Evolutionary conservation across 352 stramenopile genomes (phyloP).

Genomic region (Thalassiosira mediterranea): DNA sequence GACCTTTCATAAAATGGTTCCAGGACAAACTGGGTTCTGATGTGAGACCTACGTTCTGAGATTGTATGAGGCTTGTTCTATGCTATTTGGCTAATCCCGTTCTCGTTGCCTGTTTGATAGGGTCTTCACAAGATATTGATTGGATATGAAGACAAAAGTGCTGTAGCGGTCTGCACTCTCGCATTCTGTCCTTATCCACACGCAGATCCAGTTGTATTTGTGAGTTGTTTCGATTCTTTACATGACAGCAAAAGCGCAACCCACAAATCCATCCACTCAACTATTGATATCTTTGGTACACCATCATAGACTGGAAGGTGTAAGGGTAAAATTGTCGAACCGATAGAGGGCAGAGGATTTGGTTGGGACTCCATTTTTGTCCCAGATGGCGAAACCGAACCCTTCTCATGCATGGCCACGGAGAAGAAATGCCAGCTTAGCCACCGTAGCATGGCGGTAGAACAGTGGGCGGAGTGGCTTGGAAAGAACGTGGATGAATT

Average conservation of each 20-base stretch:
- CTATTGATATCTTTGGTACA: no score
- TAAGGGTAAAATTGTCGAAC: conserved; percentile 91
- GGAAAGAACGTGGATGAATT: conserved; percentile 77
- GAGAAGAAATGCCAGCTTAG: conserved; percentile 78
- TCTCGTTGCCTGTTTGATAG: no score
- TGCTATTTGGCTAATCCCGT: no score
- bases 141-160: conserved; percentile 94
- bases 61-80: no score
- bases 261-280: no score
- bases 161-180: conserved; percentile 95
- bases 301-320: conserved; percentile 85
- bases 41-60: conserved; percentile 47
- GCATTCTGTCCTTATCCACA: conserved; percentile 88
- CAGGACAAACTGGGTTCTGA: conserved; percentile 92
- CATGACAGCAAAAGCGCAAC: no score
- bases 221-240: not conserved
- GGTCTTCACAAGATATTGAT: conserved; percentile 94
- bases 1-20: conserved; percentile 98
- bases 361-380: conserved; percentile 85
- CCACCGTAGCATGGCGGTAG: conserved; percentile 77
- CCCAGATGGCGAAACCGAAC: conserved; percentile 61
- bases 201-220: conserved; percentile 91
- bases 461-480: conserved; percentile 76
- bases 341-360: conserved; percentile 80
- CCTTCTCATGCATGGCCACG: conserved; percentile 75